phyloP scores from a whole-genome alignment of 768 basidiomycete species.

The Suillus fuscotomentosus region DNA sequence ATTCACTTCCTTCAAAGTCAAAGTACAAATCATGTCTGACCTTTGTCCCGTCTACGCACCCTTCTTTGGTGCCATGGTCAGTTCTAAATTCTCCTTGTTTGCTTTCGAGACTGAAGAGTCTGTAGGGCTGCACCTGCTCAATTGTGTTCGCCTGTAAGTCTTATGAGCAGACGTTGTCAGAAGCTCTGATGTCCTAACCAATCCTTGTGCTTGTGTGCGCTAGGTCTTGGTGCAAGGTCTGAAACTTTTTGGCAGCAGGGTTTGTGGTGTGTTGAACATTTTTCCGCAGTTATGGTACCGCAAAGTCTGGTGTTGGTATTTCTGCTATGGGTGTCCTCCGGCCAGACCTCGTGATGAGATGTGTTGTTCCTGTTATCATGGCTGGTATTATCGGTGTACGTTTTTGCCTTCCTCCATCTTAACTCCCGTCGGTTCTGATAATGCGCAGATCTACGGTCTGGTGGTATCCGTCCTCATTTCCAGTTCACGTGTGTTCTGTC shows the following conservation, averaged over 20 bases:
- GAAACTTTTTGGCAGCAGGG: constrained; percentile 16
- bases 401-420: neutral
- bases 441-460: constrained; percentile 85
- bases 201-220: neutral
- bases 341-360: constrained; percentile 98
- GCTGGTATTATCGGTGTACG: constrained; percentile 99
- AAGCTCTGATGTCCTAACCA: constrained; percentile 1
- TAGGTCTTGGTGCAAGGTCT: constrained; percentile 86
- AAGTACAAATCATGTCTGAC: constrained; percentile 55
- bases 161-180: neutral
- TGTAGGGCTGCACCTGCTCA: constrained; percentile 90
- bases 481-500: constrained; percentile 63
- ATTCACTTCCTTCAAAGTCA: constrained; percentile 8
- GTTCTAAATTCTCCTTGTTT: constrained; percentile 22
- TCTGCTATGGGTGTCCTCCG: constrained; percentile 97
- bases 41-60: constrained; percentile 94
- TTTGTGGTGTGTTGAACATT: neutral
- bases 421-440: constrained; percentile 3
- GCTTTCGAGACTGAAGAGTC: constrained; percentile 10
- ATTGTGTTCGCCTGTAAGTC: constrained; percentile 96
- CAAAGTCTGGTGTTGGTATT: constrained; percentile 97
- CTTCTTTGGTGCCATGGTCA: constrained; percentile 96
- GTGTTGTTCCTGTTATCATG: constrained; percentile 97
- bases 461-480: constrained; percentile 99
- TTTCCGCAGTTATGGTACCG: constrained; percentile 87